Evolutionary conservation across 371 early-diverging fungal species (phyloP).

Genomic region (Mortierella sp.): DNA sequence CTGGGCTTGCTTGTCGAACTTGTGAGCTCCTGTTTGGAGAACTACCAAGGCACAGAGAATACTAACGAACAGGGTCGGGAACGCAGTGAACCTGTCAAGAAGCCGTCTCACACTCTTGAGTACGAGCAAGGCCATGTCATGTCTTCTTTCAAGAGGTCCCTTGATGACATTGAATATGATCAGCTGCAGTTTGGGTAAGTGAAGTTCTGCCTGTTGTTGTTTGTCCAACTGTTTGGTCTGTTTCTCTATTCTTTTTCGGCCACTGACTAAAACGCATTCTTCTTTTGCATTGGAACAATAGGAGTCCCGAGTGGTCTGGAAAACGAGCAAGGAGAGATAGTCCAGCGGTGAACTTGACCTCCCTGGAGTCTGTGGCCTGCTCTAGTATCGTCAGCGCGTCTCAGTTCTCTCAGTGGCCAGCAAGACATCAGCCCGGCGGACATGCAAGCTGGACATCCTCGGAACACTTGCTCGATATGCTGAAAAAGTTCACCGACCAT

Average conservation of each 20-base stretch:
- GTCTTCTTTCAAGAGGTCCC: not conserved
- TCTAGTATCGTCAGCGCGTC: slow-evolving; percentile 44
- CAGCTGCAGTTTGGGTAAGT: not conserved
- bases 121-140: not conserved
- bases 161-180: not conserved
- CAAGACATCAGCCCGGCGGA: not conserved
- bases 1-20: slow-evolving; percentile 15
- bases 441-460: slow-evolving; percentile 1
- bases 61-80: not conserved
- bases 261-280: too few relatives aligned
- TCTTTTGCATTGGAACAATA: not conserved
- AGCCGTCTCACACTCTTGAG: not conserved
- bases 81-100: not conserved
- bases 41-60: not conserved
- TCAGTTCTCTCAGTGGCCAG: slow-evolving; percentile 31
- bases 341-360: slow-evolving; percentile 3
- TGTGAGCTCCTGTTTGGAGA: slow-evolving; percentile 12
- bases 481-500: slow-evolving; percentile 20
- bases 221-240: not conserved
- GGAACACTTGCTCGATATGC: slow-evolving; percentile 11
- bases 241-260: not conserved
- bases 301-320: slow-evolving; percentile 12
- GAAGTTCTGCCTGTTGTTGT: not conserved
- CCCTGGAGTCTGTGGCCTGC: slow-evolving; percentile 21
- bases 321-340: slow-evolving; percentile 25